Percentiles rank a stretch among this genome's conserved stretches.
These are phyloP conservation scores for Speleostelium caveatum DNA, from an alignment of 78 protist genomes.

Conservation along the genomic window DNA sequence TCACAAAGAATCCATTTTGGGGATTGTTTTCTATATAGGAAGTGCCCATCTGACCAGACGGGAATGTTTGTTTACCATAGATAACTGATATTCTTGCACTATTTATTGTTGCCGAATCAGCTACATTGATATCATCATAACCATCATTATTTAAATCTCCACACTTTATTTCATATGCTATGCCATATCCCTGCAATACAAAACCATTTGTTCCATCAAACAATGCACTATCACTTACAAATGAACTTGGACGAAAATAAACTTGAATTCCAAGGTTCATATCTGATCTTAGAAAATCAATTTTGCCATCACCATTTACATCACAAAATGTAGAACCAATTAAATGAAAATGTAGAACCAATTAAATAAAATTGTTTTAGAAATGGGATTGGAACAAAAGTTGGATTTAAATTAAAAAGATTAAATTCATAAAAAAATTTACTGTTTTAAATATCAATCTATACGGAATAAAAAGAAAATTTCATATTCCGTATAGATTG, in stretches of 20 bases:
- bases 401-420: too few species aligned
- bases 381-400: too few species aligned
- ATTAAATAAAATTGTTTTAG: too few species aligned
- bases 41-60: neutral
- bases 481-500: too few species aligned
- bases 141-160: conserved; percentile 34
- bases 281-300: neutral
- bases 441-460: too few species aligned
- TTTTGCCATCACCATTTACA: conserved; percentile 4
- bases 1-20: conserved; percentile 1
- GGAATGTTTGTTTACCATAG: neutral
- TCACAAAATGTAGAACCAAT: too few species aligned
- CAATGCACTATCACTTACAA: too few species aligned
- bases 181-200: neutral
- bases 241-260: neutral
- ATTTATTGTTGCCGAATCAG: neutral
- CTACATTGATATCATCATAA: neutral
- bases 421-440: too few species aligned
- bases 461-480: too few species aligned
- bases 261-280: neutral
- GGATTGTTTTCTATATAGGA: neutral
- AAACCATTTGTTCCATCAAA: conserved; percentile 15
- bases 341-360: too few species aligned
- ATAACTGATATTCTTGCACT: neutral
- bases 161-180: neutral